phyloP scores from a whole-genome alignment of 1,284 basidiomycete species.

The Singerocomus inundabilis region DNA sequence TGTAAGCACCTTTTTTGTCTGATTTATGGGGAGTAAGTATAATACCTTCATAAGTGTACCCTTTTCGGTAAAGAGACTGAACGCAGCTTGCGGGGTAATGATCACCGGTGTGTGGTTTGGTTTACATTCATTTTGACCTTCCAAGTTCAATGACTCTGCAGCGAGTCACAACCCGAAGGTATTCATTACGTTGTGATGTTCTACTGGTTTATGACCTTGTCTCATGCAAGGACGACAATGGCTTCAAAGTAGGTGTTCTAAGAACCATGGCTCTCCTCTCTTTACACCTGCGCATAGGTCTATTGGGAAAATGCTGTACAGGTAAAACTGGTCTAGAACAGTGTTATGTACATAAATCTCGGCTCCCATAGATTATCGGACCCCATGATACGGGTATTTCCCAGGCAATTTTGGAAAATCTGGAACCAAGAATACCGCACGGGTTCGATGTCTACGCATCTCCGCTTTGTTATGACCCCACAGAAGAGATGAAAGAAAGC shows the following conservation, averaged over 20 bases:
- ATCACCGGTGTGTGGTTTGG: slow-evolving; percentile 60
- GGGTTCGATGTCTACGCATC: slow-evolving; percentile 32
- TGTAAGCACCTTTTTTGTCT: slow-evolving; percentile 46
- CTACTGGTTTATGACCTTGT: slow-evolving; percentile 4
- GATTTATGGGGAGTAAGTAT: background rate
- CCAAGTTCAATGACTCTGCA: slow-evolving; percentile 25
- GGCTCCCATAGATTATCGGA: slow-evolving; percentile 62
- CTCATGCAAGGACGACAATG: slow-evolving; percentile 68
- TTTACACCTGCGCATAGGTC: slow-evolving; percentile 44
- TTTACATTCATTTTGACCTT: background rate
- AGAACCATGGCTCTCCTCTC: background rate
- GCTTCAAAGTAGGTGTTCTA: slow-evolving; percentile 63
- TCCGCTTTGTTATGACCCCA: slow-evolving; percentile 52
- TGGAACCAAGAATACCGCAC: slow-evolving; percentile 55
- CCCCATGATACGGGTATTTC: slow-evolving; percentile 81
- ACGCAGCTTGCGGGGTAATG: slow-evolving; percentile 82
- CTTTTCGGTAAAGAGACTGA: slow-evolving; percentile 64
- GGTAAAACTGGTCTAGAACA: slow-evolving; percentile 37
- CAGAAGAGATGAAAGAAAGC: slow-evolving; percentile 52
- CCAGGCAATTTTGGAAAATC: slow-evolving; percentile 57
- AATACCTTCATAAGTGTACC: slow-evolving; percentile 55
- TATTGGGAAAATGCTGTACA: slow-evolving; percentile 87
- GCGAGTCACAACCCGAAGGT: slow-evolving; percentile 87
- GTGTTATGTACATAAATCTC: background rate
- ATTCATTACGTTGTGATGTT: slow-evolving; percentile 3